Evolutionary conservation across 805 yeast species (phyloP).

Genomic region (Kluyveromyces siamensis): DNA sequence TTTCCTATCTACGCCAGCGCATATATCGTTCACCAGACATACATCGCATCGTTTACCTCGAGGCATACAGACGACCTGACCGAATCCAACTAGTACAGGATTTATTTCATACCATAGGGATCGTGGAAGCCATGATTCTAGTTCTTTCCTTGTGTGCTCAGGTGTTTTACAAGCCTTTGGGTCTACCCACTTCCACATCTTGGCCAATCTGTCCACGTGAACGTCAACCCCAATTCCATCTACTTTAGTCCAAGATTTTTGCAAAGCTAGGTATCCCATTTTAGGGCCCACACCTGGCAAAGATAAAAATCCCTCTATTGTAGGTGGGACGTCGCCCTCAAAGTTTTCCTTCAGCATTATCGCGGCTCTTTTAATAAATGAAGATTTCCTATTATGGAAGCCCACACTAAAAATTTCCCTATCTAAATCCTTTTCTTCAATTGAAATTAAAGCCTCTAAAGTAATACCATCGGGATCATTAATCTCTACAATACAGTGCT

Average conservation of each 20-base stretch:
- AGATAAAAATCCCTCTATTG: conserved; percentile 48
- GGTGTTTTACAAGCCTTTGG: conserved; percentile 46
- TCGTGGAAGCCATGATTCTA: conserved; percentile 67
- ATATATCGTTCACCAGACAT: conserved; percentile 51
- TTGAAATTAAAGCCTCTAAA: conserved; percentile 41
- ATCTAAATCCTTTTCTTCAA: conserved; percentile 52
- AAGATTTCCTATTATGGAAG: conserved; percentile 74
- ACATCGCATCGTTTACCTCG: conserved; percentile 61
- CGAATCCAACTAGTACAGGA: conserved; percentile 85
- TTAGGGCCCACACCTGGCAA: conserved; percentile 95
- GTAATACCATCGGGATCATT: conserved; percentile 40
- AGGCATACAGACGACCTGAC: conserved; percentile 79
- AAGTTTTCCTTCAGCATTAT: conserved; percentile 40
- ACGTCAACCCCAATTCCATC: conserved; percentile 94
- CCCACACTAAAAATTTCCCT: conserved; percentile 70
- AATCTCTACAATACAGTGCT: conserved; percentile 35
- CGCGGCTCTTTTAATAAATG: conserved; percentile 55
- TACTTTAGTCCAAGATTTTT: conserved; percentile 67
- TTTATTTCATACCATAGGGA: conserved; percentile 78
- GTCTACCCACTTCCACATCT: conserved; percentile 73
- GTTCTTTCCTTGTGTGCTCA: conserved; percentile 58
- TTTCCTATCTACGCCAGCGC: conserved; percentile 48
- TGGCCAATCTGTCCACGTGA: conserved; percentile 73
- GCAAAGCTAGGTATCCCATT: conserved; percentile 79
- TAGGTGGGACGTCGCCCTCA: conserved; percentile 66